Base-by-base conservation (phyloP, 1,284 basidiomycete genomes). In the Apiotrichum sp. region DNA sequence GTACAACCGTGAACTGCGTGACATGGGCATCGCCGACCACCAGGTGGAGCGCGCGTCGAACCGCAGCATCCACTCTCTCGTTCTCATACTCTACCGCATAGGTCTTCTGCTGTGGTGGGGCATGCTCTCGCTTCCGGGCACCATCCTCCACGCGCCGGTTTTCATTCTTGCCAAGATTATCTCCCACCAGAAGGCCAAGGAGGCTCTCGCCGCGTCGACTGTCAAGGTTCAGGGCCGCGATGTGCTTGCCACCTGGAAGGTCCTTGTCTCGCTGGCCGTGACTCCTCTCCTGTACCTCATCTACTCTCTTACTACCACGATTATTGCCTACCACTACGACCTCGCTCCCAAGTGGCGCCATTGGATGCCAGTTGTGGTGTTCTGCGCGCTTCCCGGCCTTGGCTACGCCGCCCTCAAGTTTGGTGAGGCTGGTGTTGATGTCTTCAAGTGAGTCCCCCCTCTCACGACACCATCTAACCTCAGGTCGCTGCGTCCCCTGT, bases 351-450 rank as follows among this genome's bases (percentile, higher is more conserved):
- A 79, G 57, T 88, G 86, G 80, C 82, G 81, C 60, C 76, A 91
- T 44, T 84, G 83, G 77, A 88, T 90, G 7, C 95, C 96, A 0
- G 80, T 95, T 63, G 76, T 90, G 39, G 84, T 92, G 55, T 80
- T 92, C 59, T 78, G 83, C 16, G 80, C 84, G 2, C 77, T 98
- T 41, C 96, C 96, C 7, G 84, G 87, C 69, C 88, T 98, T 78
- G 93, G 89, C 50, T 93, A 89, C 71, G 92, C 92, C 7, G 90
- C 95, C 9, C 82, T 99, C 61, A 98, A 98, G 76, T 98, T 98
- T 71, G 95, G 95, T 47, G 96, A 99, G 76, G 96, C 95, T 16
- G 96, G 96, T 39, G 88, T 98, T 84, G 96, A 99, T 71, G 93
- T 99, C 38, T 82, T 96, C 63, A 99, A 98, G 91, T 96, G 50